These are phyloP conservation scores for Yarrowia bubula DNA, from an alignment of 805 yeast genomes.

Conservation along the genomic window DNA sequence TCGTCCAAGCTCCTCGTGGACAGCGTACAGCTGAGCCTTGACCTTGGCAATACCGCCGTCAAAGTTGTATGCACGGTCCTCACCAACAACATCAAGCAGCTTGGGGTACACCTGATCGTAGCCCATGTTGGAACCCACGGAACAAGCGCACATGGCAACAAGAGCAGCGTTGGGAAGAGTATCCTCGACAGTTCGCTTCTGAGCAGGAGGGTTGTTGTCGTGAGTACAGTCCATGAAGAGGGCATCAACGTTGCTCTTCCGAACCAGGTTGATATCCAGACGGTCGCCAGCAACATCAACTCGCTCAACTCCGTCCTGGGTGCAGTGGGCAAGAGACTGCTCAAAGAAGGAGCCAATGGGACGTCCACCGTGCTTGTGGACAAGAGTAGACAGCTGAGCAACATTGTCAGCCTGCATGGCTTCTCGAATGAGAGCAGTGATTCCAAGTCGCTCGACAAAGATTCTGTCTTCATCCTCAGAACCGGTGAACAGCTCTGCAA, in stretches of 20 bases:
- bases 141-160: constrained; percentile 88
- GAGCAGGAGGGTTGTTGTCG: constrained; percentile 86
- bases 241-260: constrained; percentile 82
- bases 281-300: constrained; percentile 24
- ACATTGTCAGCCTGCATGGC: constrained; percentile 97
- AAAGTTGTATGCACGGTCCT: constrained; percentile 57
- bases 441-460: constrained; percentile 86
- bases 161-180: constrained; percentile 93
- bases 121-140: constrained; percentile 92
- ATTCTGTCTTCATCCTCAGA: constrained; percentile 86
- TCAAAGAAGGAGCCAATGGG: constrained; percentile 90
- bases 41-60: constrained; percentile 70
- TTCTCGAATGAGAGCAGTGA: constrained; percentile 85
- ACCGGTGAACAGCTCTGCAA: constrained; percentile 92
- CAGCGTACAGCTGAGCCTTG: constrained; percentile 46
- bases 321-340: constrained; percentile 52
- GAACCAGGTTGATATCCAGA: constrained; percentile 42
- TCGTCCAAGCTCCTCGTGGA: constrained; percentile 43
- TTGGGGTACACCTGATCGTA: constrained; percentile 89
- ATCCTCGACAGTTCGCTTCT: constrained; percentile 89
- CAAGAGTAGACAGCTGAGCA: constrained; percentile 76
- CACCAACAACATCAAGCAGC: constrained; percentile 76
- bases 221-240: constrained; percentile 97
- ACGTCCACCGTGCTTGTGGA: constrained; percentile 90
- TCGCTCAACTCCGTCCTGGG: constrained; percentile 21